Evolutionary conservation across 169 alveolate genomes (phyloP).

Genomic region (Amoebophrya sp.): DNA sequence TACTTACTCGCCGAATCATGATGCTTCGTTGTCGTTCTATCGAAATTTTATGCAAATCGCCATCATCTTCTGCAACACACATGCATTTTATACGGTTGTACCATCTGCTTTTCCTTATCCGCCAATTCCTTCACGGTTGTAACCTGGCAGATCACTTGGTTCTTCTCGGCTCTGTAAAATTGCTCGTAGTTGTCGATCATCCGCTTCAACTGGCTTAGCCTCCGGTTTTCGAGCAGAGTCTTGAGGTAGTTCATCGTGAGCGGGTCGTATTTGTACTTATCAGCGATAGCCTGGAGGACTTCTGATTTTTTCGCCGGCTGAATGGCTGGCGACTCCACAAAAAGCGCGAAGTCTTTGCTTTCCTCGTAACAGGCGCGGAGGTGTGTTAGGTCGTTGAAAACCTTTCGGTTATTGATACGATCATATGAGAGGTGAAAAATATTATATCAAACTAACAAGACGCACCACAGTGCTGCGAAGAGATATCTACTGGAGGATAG

Average conservation of each 20-base stretch:
- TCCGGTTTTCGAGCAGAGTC: not conserved
- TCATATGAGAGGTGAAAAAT: too few relatives aligned
- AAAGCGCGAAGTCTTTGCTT: not conserved
- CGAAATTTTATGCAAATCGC: not conserved
- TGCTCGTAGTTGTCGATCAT: not conserved
- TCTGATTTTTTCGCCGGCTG: not conserved
- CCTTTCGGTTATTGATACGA: too few relatives aligned
- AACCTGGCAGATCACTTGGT: not conserved
- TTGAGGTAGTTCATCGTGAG: not conserved
- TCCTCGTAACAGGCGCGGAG: not conserved
- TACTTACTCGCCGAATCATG: too few relatives aligned
- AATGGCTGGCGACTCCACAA: not conserved
- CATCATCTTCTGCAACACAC: not conserved
- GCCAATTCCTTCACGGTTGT: not conserved
- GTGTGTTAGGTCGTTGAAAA: not conserved
- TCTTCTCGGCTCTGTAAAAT: not conserved
- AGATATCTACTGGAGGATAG: too few relatives aligned
- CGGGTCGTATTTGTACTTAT: not conserved
- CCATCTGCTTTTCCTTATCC: not conserved
- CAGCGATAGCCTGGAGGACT: not conserved
- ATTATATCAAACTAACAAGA: too few relatives aligned
- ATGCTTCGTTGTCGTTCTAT: too few relatives aligned
- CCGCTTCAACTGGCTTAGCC: not conserved
- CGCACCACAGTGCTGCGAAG: too few relatives aligned
- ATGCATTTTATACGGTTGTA: not conserved